Evolutionary conservation across 331 rosid species (phyloP).

Genomic region (Prunus yedoensis): DNA sequence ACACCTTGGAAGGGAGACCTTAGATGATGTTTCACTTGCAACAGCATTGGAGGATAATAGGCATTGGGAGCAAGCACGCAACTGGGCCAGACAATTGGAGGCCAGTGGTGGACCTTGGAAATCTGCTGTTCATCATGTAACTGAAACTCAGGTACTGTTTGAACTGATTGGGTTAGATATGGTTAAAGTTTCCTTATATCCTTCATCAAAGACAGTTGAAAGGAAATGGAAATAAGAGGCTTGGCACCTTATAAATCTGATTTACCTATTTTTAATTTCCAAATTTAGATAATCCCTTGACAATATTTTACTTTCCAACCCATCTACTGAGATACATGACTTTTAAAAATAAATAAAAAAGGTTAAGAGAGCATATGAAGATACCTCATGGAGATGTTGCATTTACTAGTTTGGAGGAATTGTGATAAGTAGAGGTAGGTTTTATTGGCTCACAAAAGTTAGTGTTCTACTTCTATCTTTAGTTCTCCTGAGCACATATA

Average conservation of each 20-base stretch:
- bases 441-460: not conserved
- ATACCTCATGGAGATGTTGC: not conserved
- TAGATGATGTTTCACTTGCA: conserved; percentile 86
- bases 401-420: not conserved
- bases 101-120: conserved; percentile 80
- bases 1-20: conserved; percentile 70
- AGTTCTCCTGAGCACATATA: not conserved
- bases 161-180: conserved; percentile 28
- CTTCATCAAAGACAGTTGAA: not conserved
- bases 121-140: conserved; percentile 82
- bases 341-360: not conserved
- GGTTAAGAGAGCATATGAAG: not conserved
- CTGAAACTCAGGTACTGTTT: conserved; percentile 82
- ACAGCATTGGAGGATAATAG: conserved; percentile 74
- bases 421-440: not conserved
- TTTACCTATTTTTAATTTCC: not conserved
- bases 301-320: not conserved
- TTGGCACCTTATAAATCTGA: not conserved
- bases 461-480: too few relatives aligned
- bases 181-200: not conserved
- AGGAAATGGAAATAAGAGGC: not conserved
- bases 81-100: conserved; percentile 96
- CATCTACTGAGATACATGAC: not conserved
- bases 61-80: conserved; percentile 96
- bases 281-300: not conserved